These are phyloP conservation scores for Neurospora sp. DNA, from an alignment of 2,329 filamentous ascomycete species.

Conservation along the genomic window DNA sequence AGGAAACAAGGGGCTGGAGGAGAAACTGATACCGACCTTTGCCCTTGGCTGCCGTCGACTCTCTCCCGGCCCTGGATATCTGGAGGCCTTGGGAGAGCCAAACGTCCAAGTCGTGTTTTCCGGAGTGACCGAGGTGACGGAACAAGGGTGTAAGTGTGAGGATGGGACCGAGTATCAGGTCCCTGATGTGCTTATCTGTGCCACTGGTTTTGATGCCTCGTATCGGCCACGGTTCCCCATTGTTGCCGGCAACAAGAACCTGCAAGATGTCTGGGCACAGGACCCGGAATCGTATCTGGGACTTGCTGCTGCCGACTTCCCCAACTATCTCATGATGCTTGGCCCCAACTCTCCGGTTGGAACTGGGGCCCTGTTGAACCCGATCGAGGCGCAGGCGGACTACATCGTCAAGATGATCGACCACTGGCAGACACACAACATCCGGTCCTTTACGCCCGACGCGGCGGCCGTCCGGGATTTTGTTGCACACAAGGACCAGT, in stretches of 20 bases:
- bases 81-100: conserved; percentile 17
- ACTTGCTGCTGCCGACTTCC: conserved; percentile 18
- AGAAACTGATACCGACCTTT: conserved; percentile 28
- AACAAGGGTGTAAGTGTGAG: conserved; percentile 6
- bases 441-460: conserved; percentile 19
- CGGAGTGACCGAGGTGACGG: conserved; percentile 6
- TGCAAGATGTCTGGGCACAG: conserved; percentile 18
- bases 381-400: conserved; percentile 12
- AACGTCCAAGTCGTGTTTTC: conserved; percentile 16
- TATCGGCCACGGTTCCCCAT: conserved; percentile 20
- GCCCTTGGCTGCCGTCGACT: conserved; percentile 31
- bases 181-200: conserved; percentile 6
- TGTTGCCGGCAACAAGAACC: conserved; percentile 9
- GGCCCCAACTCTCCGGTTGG: conserved; percentile 1
- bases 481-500: conserved; percentile 19
- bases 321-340: conserved; percentile 16
- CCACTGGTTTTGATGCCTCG: conserved; percentile 18
- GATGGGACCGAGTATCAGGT: conserved; percentile 6
- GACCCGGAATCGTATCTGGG: conserved; percentile 20
- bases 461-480: conserved; percentile 21
- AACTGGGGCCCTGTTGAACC: neutral
- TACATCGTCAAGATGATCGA: conserved; percentile 9
- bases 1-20: neutral
- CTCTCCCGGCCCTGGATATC: conserved; percentile 35
- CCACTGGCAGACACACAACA: conserved; percentile 22